Evolutionary conservation across 2,329 filamentous ascomycete species (phyloP), one percentile per base, ranked within the genome.

Genomic region (Aspergillus novoparasiticus): DNA sequence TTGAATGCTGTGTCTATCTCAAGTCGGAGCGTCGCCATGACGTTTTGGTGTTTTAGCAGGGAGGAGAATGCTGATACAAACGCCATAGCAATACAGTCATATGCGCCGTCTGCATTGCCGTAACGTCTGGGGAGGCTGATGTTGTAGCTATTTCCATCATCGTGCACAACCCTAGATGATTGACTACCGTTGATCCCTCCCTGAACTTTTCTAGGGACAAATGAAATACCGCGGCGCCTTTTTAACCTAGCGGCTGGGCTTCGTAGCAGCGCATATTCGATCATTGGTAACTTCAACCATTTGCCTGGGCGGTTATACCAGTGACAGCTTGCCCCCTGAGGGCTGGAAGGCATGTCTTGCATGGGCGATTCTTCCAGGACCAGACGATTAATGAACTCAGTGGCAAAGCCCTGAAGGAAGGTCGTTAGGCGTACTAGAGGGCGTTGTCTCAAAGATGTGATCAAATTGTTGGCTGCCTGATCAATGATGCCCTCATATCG

Each of bases 401-500:
- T 36, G 2, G 59, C 60, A 21, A 68, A 66, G 6, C 58, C 62
- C 0, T 56, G 43, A 6, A 69, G 26, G 0, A 57, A 60, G 3
- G 32, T 30, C 12, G 58, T 57, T 12, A 69, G 19, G 36, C 66
- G 61, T 1, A 68, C 3, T 2, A 30, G 30, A 1, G 57, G 58
- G 14, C 65, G 55, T 28, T 51, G 53, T 41, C 57, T 54, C n/a
- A 69, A 46, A 6, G 63, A 60, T 4, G n/a, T 21, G 8, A 68
- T 16, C 11, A 68, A 61, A 16, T 61, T 55, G 6, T 51, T 28
- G 26, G 57, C 23, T 12, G 60, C 32, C 1, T 11, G 45, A 34
- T 68, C 64, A 54, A 66, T 58, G 4, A 59, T 30, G 3, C 63
- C 60, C 51, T 69, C 64, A 46, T 65, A 63, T 23, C 58, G 45